A percentile compares a stretch with the other conserved stretches of the same genome.
phyloP scores from a whole-genome alignment of 371 early-diverging fungal species.

The Neoconidiobolus thromboides region DNA sequence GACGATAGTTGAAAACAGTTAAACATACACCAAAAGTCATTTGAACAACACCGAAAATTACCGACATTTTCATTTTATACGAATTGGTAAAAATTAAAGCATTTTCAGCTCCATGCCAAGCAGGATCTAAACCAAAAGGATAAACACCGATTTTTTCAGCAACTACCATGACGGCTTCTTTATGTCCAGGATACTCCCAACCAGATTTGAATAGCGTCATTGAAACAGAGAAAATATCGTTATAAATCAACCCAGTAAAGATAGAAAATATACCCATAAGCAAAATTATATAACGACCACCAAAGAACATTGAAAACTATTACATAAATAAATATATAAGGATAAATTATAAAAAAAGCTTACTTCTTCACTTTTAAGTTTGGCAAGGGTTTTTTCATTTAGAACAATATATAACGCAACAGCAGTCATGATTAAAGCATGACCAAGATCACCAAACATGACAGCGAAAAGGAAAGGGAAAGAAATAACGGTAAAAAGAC shows the following conservation, averaged over 20 bases:
- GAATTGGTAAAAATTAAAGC: slow-evolving; percentile 91
- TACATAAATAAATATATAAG: slow-evolving; percentile 13
- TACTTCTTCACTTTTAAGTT: slow-evolving; percentile 52
- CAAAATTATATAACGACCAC: slow-evolving; percentile 94
- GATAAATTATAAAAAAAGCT: background rate
- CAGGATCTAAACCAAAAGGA: slow-evolving; percentile 60
- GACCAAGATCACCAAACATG: slow-evolving; percentile 99
- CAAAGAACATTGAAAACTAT: slow-evolving; percentile 76
- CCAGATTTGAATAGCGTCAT: slow-evolving; percentile 62
- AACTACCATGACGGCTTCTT: slow-evolving; percentile 21
- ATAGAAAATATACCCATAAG: slow-evolving; percentile 94
- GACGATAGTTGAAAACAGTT: slow-evolving; percentile 75
- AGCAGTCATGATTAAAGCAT: slow-evolving; percentile 77
- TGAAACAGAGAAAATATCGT: slow-evolving; percentile 86
- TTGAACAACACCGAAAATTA: slow-evolving; percentile 95
- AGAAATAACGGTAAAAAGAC: slow-evolving; percentile 89
- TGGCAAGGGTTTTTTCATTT: slow-evolving; percentile 59
- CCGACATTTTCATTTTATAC: slow-evolving; percentile 99
- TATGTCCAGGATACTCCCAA: slow-evolving; percentile 39
- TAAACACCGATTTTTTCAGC: slow-evolving; percentile 29
- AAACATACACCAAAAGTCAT: slow-evolving; percentile 93
- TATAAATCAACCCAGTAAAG: slow-evolving; percentile 96
- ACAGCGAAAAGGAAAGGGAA: slow-evolving; percentile 99
- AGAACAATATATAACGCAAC: slow-evolving; percentile 57
- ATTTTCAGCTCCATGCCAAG: slow-evolving; percentile 93